Conservation (phyloP, 2,329 filamentous ascomycete genomes). For the Alternaria novae-zelandiae region DNA sequence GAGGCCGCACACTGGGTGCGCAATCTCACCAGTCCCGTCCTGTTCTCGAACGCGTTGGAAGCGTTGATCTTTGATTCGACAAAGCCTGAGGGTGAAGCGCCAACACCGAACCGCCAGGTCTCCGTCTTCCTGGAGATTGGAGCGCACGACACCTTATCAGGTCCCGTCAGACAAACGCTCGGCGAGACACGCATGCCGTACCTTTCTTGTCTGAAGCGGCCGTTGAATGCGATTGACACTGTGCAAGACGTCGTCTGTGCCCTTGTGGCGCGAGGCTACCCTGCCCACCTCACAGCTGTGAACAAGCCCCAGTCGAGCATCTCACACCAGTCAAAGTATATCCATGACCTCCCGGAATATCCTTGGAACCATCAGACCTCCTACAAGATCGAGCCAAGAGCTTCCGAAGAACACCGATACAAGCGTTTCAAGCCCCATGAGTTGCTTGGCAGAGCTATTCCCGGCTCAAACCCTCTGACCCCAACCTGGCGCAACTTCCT, state of each 20-base stretch:
- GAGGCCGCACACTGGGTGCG: constrained; percentile 24
- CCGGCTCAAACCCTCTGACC: constrained; percentile 17
- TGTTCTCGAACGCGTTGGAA: constrained; percentile 19
- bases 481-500: constrained; percentile 54
- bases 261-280: constrained; percentile 14
- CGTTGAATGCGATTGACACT: constrained; percentile 8
- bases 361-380: not conserved
- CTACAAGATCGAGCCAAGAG: not conserved
- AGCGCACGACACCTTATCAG: constrained; percentile 50
- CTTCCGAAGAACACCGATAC: constrained; percentile 1
- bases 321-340: not conserved
- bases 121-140: constrained; percentile 26
- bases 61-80: not conserved
- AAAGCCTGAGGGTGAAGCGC: not conserved
- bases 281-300: constrained; percentile 13
- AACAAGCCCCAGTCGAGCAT: constrained; percentile 3
- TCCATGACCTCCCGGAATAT: not conserved
- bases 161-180: constrained; percentile 49
- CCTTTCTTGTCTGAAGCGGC: constrained; percentile 17
- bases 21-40: constrained; percentile 28
- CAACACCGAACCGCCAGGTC: not conserved
- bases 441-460: constrained; percentile 17
- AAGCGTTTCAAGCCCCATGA: constrained; percentile 20
- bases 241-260: constrained; percentile 20
- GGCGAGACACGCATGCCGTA: constrained; percentile 1